These are phyloP conservation scores for Thielaviopsis euricoi DNA, from an alignment of 2,329 filamentous ascomycete species.

Conservation along the genomic window DNA sequence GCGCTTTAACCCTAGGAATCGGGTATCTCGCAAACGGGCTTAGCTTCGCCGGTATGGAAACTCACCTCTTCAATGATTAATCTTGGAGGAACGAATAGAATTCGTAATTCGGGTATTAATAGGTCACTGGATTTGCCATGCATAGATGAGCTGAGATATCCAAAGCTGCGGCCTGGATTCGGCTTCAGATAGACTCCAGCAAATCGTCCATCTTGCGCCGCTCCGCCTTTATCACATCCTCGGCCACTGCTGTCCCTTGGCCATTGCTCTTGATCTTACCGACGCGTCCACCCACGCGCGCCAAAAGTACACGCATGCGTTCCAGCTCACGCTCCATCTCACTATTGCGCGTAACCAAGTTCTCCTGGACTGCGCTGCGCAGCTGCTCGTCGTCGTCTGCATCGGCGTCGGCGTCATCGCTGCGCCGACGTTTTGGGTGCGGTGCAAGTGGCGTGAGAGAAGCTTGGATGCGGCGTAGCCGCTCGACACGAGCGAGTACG, in stretches of 20 bases:
- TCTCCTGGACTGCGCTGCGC: slow-evolving; percentile 39
- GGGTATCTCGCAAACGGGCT: no score
- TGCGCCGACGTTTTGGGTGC: slow-evolving; percentile 5
- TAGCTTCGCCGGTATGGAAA: no score
- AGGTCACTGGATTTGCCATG: no score
- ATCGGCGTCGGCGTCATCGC: neutral
- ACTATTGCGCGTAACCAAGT: slow-evolving; percentile 48
- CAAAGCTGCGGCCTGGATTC: neutral
- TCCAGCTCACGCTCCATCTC: slow-evolving; percentile 50
- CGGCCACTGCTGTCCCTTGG: neutral
- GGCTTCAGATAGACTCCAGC: neutral
- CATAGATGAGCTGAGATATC: no score
- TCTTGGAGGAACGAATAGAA: no score
- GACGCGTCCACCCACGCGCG: slow-evolving; percentile 39
- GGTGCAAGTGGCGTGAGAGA: slow-evolving; percentile 33
- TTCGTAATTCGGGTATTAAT: no score
- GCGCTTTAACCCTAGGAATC: no score
- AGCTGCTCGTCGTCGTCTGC: slow-evolving; percentile 13
- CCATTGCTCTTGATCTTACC: slow-evolving; percentile 18
- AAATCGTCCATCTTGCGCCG: slow-evolving; percentile 6
- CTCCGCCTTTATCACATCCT: slow-evolving; percentile 2
- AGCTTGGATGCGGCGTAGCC: slow-evolving; percentile 30
- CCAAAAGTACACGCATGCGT: slow-evolving; percentile 46
- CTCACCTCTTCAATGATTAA: no score
- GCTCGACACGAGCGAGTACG: slow-evolving; percentile 25